These are phyloP conservation scores for Pichia sp. DNA, from an alignment of 1,139 yeast genomes.

Conservation along the genomic window DNA sequence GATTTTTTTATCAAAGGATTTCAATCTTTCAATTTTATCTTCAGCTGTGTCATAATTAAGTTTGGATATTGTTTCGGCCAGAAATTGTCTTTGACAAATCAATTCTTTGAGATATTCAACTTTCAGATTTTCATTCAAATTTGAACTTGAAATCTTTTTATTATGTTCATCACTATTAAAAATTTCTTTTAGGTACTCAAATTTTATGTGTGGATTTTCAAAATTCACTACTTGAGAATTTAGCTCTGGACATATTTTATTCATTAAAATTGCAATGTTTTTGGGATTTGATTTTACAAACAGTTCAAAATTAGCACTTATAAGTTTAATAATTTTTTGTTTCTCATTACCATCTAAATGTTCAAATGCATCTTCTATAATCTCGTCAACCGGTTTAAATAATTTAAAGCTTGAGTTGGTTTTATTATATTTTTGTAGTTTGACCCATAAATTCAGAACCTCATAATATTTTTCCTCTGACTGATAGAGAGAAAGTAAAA, in stretches of 20 bases:
- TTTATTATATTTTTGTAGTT: slow-evolving; percentile 8
- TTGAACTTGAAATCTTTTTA: neutral
- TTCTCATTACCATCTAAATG: slow-evolving; percentile 31
- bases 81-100: slow-evolving; percentile 2
- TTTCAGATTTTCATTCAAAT: slow-evolving; percentile 21
- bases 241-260: slow-evolving; percentile 34
- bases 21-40: neutral
- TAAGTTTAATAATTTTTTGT: slow-evolving; percentile 31
- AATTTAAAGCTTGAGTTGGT: slow-evolving; percentile 2
- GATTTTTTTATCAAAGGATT: slow-evolving; percentile 7
- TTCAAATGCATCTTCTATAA: slow-evolving; percentile 39
- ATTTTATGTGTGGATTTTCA: slow-evolving; percentile 26
- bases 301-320: slow-evolving; percentile 34
- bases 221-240: slow-evolving; percentile 35
- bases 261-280: slow-evolving; percentile 35
- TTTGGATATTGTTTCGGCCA: too few species aligned
- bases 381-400: slow-evolving; percentile 23
- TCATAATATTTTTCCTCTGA: slow-evolving; percentile 47
- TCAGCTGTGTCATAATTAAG: neutral
- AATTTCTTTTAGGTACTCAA: slow-evolving; percentile 29
- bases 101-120: slow-evolving; percentile 31
- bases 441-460: slow-evolving; percentile 39
- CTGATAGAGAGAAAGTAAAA: slow-evolving; percentile 51
- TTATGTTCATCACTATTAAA: slow-evolving; percentile 18
- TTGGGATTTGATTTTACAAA: slow-evolving; percentile 34